Percentiles rank a stretch among this genome's conserved stretches.
Evolutionary conservation across 371 early-diverging fungal genomes (phyloP).

Genomic region (Fennellomyces sp.): DNA sequence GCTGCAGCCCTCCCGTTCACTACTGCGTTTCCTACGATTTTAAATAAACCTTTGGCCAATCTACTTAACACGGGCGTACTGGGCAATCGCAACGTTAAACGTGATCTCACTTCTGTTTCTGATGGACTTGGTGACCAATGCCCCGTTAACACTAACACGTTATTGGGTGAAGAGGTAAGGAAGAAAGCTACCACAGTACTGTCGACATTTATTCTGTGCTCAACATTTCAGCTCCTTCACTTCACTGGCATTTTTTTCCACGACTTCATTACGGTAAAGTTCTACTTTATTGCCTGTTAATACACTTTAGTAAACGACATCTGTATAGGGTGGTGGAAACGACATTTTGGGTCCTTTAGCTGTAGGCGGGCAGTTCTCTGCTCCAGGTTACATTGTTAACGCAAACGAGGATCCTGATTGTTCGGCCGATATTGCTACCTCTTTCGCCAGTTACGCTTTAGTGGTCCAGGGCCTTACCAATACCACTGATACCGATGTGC

Average conservation of each 20-base stretch:
- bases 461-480: slow-evolving; percentile 2
- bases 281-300: background rate
- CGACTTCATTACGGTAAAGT: slow-evolving; percentile 9
- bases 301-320: background rate
- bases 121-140: background rate
- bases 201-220: background rate
- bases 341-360: slow-evolving; percentile 28
- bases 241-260: slow-evolving; percentile 29
- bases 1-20: too few relatives aligned
- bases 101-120: background rate
- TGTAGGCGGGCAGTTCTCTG: slow-evolving; percentile 17
- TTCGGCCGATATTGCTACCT: background rate
- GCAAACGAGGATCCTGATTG: slow-evolving; percentile 11
- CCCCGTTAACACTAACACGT: background rate
- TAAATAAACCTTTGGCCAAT: background rate
- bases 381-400: slow-evolving; percentile 19
- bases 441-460: background rate
- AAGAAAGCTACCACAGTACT: background rate
- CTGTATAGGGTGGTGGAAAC: slow-evolving; percentile 13
- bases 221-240: slow-evolving; percentile 7
- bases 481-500: slow-evolving; percentile 7
- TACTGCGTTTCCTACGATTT: too few relatives aligned
- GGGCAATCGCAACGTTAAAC: background rate
- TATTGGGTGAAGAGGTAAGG: background rate
- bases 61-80: background rate